phyloP scores from a whole-genome alignment of 257 asterid genomes.

The Oldenlandia corymbosa region DNA sequence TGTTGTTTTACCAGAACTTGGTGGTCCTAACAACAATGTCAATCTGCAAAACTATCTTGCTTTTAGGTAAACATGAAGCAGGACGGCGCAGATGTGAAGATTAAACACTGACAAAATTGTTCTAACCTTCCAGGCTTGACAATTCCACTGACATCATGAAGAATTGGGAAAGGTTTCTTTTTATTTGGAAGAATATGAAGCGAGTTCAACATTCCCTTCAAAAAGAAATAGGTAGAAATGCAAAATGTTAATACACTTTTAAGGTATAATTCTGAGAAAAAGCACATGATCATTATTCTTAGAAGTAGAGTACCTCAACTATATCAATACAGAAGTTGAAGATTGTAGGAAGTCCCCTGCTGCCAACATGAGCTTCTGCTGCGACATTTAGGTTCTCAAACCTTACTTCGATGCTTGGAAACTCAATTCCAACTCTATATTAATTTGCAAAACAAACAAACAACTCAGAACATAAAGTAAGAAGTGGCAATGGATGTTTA shows the following conservation, averaged over 20 bases:
- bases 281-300: neutral
- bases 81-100: neutral
- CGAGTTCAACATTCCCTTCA: conserved; percentile 16
- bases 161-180: conserved; percentile 41
- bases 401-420: neutral
- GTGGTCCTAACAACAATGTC: neutral
- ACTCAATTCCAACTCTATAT: neutral
- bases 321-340: conserved; percentile 23
- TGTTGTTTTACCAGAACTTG: neutral
- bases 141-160: conserved; percentile 48
- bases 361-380: conserved; percentile 42
- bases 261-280: neutral
- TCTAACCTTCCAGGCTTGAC: conserved; percentile 47
- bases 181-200: conserved; percentile 40
- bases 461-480: conserved; percentile 12
- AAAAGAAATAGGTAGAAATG: neutral
- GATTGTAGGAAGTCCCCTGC: conserved; percentile 41
- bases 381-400: conserved; percentile 7
- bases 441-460: conserved; percentile 15
- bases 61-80: neutral
- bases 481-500: neutral
- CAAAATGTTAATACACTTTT: neutral
- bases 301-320: conserved; percentile 28
- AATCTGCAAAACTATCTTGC: neutral
- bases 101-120: too few relatives aligned